Percentiles rank a stretch among this genome's conserved stretches.
Evolutionary conservation across 2,329 filamentous ascomycete species (phyloP).

Genomic region (Sodiomyces alkalinus): DNA sequence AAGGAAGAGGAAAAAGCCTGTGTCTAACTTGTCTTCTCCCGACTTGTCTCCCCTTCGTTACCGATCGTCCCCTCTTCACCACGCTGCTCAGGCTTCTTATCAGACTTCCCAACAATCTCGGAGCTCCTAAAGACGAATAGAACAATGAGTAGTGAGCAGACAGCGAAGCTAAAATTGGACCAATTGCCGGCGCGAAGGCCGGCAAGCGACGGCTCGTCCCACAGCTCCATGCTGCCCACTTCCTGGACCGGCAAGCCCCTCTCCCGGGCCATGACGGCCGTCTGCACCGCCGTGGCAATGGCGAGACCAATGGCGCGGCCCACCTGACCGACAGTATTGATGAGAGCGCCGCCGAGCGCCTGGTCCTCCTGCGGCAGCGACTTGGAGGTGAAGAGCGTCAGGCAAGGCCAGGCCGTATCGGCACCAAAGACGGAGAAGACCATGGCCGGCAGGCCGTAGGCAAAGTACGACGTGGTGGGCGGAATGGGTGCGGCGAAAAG

Average conservation of each 20-base stretch:
- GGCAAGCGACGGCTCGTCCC: slow-evolving; percentile 29
- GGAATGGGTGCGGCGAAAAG: slow-evolving; percentile 51
- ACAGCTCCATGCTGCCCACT: slow-evolving; percentile 23
- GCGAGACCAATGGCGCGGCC: slow-evolving; percentile 52
- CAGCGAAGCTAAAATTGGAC: slow-evolving; percentile 34
- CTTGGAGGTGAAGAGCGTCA: slow-evolving; percentile 51
- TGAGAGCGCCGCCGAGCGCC: slow-evolving; percentile 50
- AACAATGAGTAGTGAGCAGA: slow-evolving; percentile 27
- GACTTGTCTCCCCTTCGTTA: slow-evolving; percentile 3
- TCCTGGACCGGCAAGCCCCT: slow-evolving; percentile 26
- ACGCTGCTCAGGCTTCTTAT: neutral
- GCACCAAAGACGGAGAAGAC: slow-evolving; percentile 48
- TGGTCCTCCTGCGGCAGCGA: slow-evolving; percentile 48
- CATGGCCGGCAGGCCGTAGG: slow-evolving; percentile 52
- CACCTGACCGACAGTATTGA: slow-evolving; percentile 51
- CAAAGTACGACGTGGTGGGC: slow-evolving; percentile 46
- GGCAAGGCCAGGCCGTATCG: slow-evolving; percentile 49
- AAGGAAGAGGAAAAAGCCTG: too few relatives aligned
- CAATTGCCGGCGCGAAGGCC: slow-evolving; percentile 35
- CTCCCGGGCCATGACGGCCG: slow-evolving; percentile 38
- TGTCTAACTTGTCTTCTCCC: neutral
- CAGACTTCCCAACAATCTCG: slow-evolving; percentile 33
- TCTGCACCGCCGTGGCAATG: slow-evolving; percentile 49
- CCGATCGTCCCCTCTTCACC: slow-evolving; percentile 8
- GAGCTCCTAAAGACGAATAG: slow-evolving; percentile 32